Percentiles rank a stretch among this genome's conserved stretches.
Conservation (phyloP, 768 basidiomycete genomes). For the Kwoniella botswanensis region DNA sequence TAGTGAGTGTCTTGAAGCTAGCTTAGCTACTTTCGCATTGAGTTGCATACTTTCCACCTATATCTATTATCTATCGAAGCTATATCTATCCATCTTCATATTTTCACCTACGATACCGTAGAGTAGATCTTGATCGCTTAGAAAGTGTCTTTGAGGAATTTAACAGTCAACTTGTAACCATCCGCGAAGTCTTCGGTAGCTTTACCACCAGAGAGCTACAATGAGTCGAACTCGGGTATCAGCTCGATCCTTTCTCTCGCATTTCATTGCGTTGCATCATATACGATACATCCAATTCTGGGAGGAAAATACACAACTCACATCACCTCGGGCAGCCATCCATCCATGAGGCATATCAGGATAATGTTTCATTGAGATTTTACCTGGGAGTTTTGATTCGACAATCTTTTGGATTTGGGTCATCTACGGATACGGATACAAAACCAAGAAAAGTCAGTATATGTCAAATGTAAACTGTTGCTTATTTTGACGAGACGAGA, state of each 20-base stretch:
- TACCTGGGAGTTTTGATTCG: conserved; percentile 43
- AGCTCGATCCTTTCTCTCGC: not conserved
- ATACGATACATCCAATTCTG: no score
- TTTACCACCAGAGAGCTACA: conserved; percentile 21
- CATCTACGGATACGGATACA: conserved; percentile 24
- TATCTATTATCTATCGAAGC: no score
- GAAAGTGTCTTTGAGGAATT: conserved; percentile 32
- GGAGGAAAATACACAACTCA: conserved; percentile 28
- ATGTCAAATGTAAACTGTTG: not conserved
- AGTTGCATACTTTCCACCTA: no score
- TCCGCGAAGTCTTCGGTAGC: conserved; percentile 22
- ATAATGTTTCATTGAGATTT: conserved; percentile 43
- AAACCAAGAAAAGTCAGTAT: no score
- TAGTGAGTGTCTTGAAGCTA: no score
- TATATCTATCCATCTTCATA: no score
- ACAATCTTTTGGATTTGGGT: conserved; percentile 40
- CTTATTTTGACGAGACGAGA: not conserved
- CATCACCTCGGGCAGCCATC: conserved; percentile 49
- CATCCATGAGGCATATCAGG: conserved; percentile 44
- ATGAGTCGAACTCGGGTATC: not conserved
- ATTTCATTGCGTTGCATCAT: no score
- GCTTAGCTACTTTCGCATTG: no score
- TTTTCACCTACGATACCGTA: no score
- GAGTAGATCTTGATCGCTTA: not conserved
- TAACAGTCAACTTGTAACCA: conserved; percentile 23